Base-by-base conservation (phyloP, 345 rosid genomes). In the Eucalyptus cloeziana region DNA sequence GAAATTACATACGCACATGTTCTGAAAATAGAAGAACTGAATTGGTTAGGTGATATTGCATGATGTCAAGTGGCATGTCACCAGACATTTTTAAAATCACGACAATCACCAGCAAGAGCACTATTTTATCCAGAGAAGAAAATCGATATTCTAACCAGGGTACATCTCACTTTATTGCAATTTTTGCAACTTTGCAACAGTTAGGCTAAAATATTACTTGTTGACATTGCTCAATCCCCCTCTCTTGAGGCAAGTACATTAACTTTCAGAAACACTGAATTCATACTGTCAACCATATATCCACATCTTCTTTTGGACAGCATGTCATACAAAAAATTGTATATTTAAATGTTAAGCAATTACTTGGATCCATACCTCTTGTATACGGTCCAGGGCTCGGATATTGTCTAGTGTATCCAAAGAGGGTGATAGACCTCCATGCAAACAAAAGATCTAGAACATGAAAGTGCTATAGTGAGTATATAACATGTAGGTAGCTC, bases 351-450 rank as follows among this genome's bases (percentile, higher is more conserved):
- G 47, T 76, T 40, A 76, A 76, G 47, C 47, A 76, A 76, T 62
- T 62, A 62, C 31, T 62, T 62, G 43, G 81, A 71, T 40, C 47
- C 86, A 89, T 86, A 95, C 98, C 94, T 97, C 99, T 90, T 96
- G 98, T 92, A 95, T 95, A 37, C 99, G 98, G 92, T 97, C 98
- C 91, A 97, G 92, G 83, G 97, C 94, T 89, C 98, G 92, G 85
- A 97, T 95, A 89, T 97, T 97, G 94, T 97, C 99, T 86, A 97
- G 92, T 21, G 97, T 96, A 93, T 97, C 99, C 92, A 97, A 90
- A 90, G 99, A 97, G 69, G 98, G 98, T 81, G 99, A 97, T 62
- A 97, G 96, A 64, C 99, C 99, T 89, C 99, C 99, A 90, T 97
- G 99, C 94, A 97, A 95, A 92, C 99, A 97, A 94, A 97, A 97